phyloP scores from a whole-genome alignment of 768 basidiomycete species.

The Hericium coralloides region DNA sequence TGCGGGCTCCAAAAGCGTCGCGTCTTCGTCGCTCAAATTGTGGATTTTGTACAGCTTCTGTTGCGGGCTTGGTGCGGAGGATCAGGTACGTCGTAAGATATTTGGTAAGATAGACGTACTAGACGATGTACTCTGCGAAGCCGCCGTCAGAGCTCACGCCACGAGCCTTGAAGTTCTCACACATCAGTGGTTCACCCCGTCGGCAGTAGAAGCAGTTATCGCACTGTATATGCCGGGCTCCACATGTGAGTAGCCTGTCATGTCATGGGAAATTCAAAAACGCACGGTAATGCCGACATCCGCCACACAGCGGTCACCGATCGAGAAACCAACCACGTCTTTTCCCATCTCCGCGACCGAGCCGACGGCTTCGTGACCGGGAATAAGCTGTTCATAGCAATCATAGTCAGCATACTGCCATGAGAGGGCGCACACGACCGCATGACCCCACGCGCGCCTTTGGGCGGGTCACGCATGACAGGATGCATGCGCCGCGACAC shows the following conservation, averaged over 20 bases:
- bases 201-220: conserved; percentile 83
- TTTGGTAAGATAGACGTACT: conserved; percentile 37
- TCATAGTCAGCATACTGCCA: background rate
- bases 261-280: conserved; percentile 2
- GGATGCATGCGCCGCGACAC: too few species aligned
- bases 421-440: background rate
- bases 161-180: conserved; percentile 75
- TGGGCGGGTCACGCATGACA: too few species aligned
- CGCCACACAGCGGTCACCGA: conserved; percentile 79
- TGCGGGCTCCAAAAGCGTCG: conserved; percentile 83
- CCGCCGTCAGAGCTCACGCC: conserved; percentile 80
- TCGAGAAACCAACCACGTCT: conserved; percentile 65
- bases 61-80: conserved; percentile 35
- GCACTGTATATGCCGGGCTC: conserved; percentile 38
- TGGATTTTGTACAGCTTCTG: conserved; percentile 82
- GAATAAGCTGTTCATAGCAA: conserved; percentile 42
- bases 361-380: conserved; percentile 73
- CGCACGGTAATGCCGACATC: conserved; percentile 68
- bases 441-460: too few species aligned
- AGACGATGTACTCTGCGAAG: conserved; percentile 83
- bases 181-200: conserved; percentile 71
- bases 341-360: conserved; percentile 65
- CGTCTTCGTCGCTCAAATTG: conserved; percentile 81
- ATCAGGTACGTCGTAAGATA: background rate
- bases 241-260: background rate